These are phyloP conservation scores for Letharia lupina DNA, from an alignment of 495 filamentous ascomycete species.

Conservation along the genomic window DNA sequence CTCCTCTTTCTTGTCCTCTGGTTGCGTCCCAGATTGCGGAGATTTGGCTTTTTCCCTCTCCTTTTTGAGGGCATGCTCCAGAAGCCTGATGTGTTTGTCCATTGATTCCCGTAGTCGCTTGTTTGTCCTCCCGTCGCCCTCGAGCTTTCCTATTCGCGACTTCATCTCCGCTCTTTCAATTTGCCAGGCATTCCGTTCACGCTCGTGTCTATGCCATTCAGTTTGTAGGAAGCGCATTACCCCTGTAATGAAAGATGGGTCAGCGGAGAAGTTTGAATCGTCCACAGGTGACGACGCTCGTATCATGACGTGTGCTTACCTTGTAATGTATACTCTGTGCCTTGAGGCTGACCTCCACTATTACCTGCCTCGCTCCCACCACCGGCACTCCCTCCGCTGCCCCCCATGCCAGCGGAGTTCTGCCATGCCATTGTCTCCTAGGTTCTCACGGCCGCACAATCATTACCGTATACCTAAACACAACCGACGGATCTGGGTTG, in stretches of 20 bases:
- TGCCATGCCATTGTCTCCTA: slow-evolving; percentile 49
- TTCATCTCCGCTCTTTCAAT: slow-evolving; percentile 99
- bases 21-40: slow-evolving; percentile 26
- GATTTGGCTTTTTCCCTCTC: slow-evolving; percentile 50
- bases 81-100: slow-evolving; percentile 79
- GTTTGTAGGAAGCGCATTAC: slow-evolving; percentile 99
- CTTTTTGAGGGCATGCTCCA: slow-evolving; percentile 81
- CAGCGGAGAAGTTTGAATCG: background rate
- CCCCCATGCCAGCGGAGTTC: slow-evolving; percentile 56
- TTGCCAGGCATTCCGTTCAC: slow-evolving; percentile 97
- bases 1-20: slow-evolving; percentile 43
- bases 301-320: slow-evolving; percentile 44
- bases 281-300: background rate
- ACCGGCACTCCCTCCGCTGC: slow-evolving; percentile 50
- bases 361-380: slow-evolving; percentile 44
- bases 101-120: slow-evolving; percentile 81
- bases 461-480: background rate
- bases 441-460: slow-evolving; percentile 11
- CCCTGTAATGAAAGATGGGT: slow-evolving; percentile 43
- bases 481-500: background rate
- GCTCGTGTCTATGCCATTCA: slow-evolving; percentile 97
- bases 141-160: slow-evolving; percentile 88
- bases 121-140: slow-evolving; percentile 76
- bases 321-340: slow-evolving; percentile 97
- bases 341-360: slow-evolving; percentile 57